Conservation (phyloP, 176 grass and related monocot genomes). For the Lolium multiflorum region DNA sequence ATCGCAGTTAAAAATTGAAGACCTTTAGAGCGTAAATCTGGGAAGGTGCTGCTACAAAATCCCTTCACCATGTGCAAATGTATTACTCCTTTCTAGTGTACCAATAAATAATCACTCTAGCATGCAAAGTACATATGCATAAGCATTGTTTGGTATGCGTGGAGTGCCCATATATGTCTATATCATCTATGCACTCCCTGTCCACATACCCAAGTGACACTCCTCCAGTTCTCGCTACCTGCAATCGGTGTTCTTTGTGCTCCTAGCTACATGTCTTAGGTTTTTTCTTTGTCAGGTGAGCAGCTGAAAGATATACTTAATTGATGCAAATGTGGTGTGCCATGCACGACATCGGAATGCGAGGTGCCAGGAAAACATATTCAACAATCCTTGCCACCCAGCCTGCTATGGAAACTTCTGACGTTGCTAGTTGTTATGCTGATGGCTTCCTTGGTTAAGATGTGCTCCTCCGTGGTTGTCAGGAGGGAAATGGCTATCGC, state of each 20-base stretch:
- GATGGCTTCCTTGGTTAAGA: not conserved
- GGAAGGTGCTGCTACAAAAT: not conserved
- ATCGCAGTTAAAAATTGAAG: not conserved
- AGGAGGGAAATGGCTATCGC: too few species aligned
- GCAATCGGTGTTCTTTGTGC: not conserved
- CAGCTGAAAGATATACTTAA: not conserved
- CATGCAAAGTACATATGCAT: not conserved
- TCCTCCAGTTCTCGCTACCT: too few species aligned
- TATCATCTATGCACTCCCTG: too few species aligned
- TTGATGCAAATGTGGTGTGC: too few species aligned
- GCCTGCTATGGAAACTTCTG: too few species aligned
- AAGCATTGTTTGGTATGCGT: not conserved
- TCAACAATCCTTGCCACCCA: not conserved
- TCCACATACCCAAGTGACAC: too few species aligned
- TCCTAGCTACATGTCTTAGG: not conserved
- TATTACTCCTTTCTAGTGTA: too few species aligned
- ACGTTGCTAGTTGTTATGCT: not conserved
- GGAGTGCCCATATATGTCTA: not conserved
- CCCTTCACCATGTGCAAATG: not conserved
- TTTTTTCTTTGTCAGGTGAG: not conserved
- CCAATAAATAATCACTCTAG: not conserved
- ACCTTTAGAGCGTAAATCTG: not conserved
- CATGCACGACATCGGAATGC: too few species aligned
- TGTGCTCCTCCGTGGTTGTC: too few species aligned
- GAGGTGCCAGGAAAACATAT: not conserved